Evolutionary conservation across 768 basidiomycete genomes (phyloP), one percentile per base, ranked within the genome.

Genomic region (Boletus rufocinnamomeus): DNA sequence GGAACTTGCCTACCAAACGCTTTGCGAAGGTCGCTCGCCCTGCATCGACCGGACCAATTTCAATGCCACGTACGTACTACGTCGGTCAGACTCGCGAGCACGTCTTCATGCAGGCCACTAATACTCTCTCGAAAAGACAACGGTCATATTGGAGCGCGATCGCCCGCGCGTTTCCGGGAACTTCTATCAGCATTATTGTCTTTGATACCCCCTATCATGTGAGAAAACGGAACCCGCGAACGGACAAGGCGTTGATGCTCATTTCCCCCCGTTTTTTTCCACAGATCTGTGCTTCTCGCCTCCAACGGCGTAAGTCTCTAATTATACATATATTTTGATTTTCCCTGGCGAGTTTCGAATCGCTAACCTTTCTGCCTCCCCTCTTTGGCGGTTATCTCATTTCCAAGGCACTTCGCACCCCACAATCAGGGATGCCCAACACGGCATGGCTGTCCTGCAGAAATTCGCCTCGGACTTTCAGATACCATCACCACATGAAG

Each of bases 1-100:
- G 68, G 69, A 74, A 10, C 72, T 85, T 38, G 86, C 84, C 6
- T 73, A 84, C 57, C 62, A 74, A 25, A 77, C 79, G 8, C 78
- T 92, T 52, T 61, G 65, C 47, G 71, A 79, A 61, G 88, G 88
- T n/a, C 70, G 76, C 49, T 92, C 88, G n/a, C 86, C 87, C 17
- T 89, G 87, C 69, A 82, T 92, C 45, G 91, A 92, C 68, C 81
- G 91, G 59, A 88, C 88, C 27, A 92, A 93, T 74, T 81, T 91
- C 62, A 82, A 91, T 69, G 77, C 78, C 54, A 67, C 68, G 89
- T 91, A 74, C n/a, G n/a, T n/a, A n/a, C n/a, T n/a, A n/a, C 71
- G 84, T 78, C 30, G 7, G 23, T 21, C 55, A 35, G 43, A 52
- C 21, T 32, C 47, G 10, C 43, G 11, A 32, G 19, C 17, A 27